phyloP scores from a whole-genome alignment of 768 basidiomycete genomes.

The Boletus insuetus region DNA sequence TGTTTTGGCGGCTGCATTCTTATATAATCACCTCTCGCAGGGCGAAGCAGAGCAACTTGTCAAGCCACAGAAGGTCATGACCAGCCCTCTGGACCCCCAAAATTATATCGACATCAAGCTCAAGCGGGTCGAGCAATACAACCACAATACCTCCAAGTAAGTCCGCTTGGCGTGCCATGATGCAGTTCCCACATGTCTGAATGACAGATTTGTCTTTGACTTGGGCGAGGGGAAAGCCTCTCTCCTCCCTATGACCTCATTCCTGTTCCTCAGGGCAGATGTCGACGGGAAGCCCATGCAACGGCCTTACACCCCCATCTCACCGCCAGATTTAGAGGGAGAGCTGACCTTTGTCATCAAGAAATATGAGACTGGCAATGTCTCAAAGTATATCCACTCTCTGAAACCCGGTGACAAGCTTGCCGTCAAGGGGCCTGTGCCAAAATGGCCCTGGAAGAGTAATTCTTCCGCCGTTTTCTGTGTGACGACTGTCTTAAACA shows the following conservation, averaged over 20 bases:
- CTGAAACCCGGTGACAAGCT: slow-evolving; percentile 83
- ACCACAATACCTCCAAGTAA: slow-evolving; percentile 88
- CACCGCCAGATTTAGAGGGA: slow-evolving; percentile 68
- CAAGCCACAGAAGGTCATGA: slow-evolving; percentile 43
- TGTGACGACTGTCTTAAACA: neutral
- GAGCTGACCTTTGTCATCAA: slow-evolving; percentile 83
- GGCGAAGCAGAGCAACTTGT: slow-evolving; percentile 30
- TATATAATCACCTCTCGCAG: slow-evolving; percentile 50
- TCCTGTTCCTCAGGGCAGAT: slow-evolving; percentile 74
- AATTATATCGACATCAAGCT: slow-evolving; percentile 80
- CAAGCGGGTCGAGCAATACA: slow-evolving; percentile 79
- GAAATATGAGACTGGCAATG: slow-evolving; percentile 76
- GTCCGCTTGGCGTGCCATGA: slow-evolving; percentile 16
- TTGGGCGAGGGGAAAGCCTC: slow-evolving; percentile 77
- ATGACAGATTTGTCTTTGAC: slow-evolving; percentile 69
- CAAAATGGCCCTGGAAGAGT: slow-evolving; percentile 87
- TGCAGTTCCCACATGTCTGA: neutral
- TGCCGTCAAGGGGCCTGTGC: slow-evolving; percentile 86
- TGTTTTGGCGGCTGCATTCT: slow-evolving; percentile 39
- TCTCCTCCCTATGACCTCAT: slow-evolving; percentile 75
- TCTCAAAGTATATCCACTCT: slow-evolving; percentile 78
- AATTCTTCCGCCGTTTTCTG: slow-evolving; percentile 10
- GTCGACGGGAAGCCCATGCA: slow-evolving; percentile 84
- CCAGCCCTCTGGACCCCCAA: slow-evolving; percentile 71
- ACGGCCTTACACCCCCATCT: slow-evolving; percentile 93